These are phyloP conservation scores for Funneliformis mosseae DNA, from an alignment of 192 early-diverging fungal species.

Conservation along the genomic window DNA sequence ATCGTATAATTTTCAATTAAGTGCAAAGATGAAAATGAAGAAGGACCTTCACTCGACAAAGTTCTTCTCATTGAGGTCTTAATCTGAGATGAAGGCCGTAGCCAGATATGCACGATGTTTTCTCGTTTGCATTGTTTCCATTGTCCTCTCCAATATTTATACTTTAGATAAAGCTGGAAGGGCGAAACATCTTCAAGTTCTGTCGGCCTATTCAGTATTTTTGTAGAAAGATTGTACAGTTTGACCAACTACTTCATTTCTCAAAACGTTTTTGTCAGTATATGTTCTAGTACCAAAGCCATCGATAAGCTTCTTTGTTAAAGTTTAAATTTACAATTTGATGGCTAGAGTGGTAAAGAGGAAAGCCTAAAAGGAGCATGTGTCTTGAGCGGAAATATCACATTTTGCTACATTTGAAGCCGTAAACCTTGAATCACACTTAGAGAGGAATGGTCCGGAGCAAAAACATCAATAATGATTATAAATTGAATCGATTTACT, in stretches of 20 bases:
- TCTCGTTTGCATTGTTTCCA: neutral
- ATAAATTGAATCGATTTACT: no score
- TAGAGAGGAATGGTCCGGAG: no score
- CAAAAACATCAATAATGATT: no score
- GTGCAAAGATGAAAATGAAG: neutral
- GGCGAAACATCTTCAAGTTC: conserved; percentile 15
- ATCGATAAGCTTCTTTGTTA: neutral
- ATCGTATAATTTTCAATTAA: neutral
- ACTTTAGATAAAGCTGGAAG: neutral
- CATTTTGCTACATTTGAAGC: neutral
- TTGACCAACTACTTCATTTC: neutral
- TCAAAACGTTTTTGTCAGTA: no score
- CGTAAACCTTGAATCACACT: no score
- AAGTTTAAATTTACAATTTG: conserved; percentile 4
- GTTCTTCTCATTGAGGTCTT: no score
- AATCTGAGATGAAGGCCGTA: no score
- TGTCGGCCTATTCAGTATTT: conserved; percentile 3
- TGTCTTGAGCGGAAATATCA: conserved; percentile 17
- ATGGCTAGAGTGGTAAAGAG: conserved; percentile 6
- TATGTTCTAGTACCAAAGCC: neutral
- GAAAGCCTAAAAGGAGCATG: neutral
- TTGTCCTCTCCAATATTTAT: neutral
- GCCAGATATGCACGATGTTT: conserved; percentile 14
- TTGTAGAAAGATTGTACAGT: neutral
- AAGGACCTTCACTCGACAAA: neutral